phyloP scores from a whole-genome alignment of 1,284 basidiomycete genomes.

The Violaceomyces palustris region DNA sequence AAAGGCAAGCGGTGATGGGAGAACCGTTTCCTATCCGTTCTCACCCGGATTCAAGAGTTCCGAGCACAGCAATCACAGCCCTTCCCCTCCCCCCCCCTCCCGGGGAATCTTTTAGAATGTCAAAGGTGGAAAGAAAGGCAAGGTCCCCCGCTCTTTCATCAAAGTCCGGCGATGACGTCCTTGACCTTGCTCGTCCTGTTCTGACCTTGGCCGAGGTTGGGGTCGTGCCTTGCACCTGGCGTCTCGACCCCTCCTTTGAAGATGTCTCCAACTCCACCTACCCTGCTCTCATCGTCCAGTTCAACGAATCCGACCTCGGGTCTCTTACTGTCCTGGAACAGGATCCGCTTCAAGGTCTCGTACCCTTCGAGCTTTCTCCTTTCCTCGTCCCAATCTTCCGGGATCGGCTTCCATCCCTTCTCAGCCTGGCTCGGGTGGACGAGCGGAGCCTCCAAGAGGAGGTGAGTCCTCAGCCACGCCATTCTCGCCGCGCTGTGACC shows the following conservation, averaged over 20 bases:
- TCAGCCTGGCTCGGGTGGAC: slow-evolving; percentile 42
- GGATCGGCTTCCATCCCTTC: slow-evolving; percentile 5
- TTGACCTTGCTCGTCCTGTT: slow-evolving; percentile 2
- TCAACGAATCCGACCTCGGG: slow-evolving; percentile 48
- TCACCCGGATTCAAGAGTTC: no score
- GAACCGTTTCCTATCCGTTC: no score
- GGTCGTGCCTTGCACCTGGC: no score
- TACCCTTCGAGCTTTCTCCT: slow-evolving; percentile 7
- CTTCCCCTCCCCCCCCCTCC: no score
- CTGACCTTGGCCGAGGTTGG: no score
- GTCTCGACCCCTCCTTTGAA: slow-evolving; percentile 35
- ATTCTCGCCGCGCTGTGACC: slow-evolving; percentile 10
- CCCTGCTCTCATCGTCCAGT: slow-evolving; percentile 15
- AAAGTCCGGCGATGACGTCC: background rate
- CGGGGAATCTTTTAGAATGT: no score
- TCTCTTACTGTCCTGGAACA: slow-evolving; percentile 23
- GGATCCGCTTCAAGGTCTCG: slow-evolving; percentile 14
- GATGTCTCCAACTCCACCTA: slow-evolving; percentile 27
- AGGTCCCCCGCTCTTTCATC: no score
- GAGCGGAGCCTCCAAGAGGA: slow-evolving; percentile 40
- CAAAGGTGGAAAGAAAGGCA: no score
- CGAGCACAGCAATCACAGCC: no score
- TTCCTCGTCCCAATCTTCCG: slow-evolving; percentile 6
- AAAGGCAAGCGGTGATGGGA: no score
- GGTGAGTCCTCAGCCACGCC: slow-evolving; percentile 41